Percentiles rank a stretch among this genome's conserved stretches.
These are phyloP conservation scores for Aureobasidium sp. DNA, from an alignment of 2,329 filamentous ascomycete species.

Conservation along the genomic window DNA sequence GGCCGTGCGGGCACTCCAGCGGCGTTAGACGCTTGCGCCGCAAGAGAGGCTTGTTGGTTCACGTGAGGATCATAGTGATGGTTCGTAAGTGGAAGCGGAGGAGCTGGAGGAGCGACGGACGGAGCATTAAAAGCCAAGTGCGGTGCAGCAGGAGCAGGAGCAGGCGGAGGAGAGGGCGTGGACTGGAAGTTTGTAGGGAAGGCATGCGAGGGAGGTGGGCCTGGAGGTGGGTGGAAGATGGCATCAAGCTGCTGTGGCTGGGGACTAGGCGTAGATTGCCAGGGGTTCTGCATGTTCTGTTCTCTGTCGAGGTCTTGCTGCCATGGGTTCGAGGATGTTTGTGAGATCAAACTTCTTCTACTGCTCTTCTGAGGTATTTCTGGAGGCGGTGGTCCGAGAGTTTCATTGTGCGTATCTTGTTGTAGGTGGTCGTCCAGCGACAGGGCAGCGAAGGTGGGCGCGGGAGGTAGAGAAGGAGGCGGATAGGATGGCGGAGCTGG, in stretches of 20 bases:
- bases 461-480: constrained; percentile 33
- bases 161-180: neutral
- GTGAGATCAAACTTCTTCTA: constrained; percentile 1
- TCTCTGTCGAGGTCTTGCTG: constrained; percentile 17
- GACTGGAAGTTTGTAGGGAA: neutral
- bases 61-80: neutral
- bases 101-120: neutral
- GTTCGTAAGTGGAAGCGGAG: constrained; percentile 3
- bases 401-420: neutral
- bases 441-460: constrained; percentile 30
- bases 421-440: constrained; percentile 22
- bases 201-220: neutral
- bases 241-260: neutral
- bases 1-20: neutral
- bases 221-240: neutral
- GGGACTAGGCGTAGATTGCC: neutral
- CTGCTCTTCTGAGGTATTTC: constrained; percentile 6
- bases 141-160: neutral
- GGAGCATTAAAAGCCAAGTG: neutral
- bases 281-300: constrained; percentile 14
- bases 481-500: constrained; percentile 21
- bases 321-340: constrained; percentile 12
- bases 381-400: neutral
- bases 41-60: neutral
- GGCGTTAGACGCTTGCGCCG: neutral